These are phyloP conservation scores for Metarhizium anisopliae DNA, from an alignment of 2,329 filamentous ascomycete genomes.

Conservation along the genomic window DNA sequence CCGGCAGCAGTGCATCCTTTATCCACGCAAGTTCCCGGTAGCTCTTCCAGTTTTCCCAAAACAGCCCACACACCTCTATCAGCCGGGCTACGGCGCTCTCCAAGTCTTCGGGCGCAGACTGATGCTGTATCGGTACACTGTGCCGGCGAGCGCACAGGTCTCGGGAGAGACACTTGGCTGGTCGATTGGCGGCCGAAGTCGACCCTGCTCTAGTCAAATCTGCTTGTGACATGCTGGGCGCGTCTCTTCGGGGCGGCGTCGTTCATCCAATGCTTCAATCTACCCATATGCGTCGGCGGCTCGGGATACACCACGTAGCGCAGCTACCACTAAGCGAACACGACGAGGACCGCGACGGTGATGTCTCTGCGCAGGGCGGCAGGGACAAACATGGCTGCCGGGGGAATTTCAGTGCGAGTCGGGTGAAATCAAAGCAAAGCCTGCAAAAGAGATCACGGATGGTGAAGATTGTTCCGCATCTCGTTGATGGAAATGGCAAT, in stretches of 20 bases:
- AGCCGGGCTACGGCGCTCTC: neutral
- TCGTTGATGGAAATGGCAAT: too few species aligned
- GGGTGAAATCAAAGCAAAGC: too few species aligned
- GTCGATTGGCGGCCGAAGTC: neutral
- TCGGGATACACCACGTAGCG: neutral
- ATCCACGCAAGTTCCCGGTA: slow-evolving; percentile 53
- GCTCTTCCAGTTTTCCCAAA: slow-evolving; percentile 30
- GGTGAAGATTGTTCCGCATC: too few species aligned
- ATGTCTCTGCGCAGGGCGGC: neutral
- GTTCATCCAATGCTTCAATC: neutral
- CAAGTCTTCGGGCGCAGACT: neutral
- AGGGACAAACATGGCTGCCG: neutral
- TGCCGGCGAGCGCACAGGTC: neutral
- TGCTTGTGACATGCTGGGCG: neutral
- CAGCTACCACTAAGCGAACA: neutral
- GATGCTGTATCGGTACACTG: neutral
- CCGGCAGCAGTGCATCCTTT: slow-evolving; percentile 54
- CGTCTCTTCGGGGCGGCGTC: neutral
- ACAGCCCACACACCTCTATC: slow-evolving; percentile 22
- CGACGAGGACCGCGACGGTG: neutral
- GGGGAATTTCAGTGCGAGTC: too few species aligned
- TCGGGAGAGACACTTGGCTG: neutral
- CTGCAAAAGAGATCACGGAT: too few species aligned
- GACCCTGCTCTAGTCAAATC: neutral
- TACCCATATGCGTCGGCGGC: neutral